Base-by-base conservation (phyloP, 208 protist species). In the Naegleria fowleri region DNA sequence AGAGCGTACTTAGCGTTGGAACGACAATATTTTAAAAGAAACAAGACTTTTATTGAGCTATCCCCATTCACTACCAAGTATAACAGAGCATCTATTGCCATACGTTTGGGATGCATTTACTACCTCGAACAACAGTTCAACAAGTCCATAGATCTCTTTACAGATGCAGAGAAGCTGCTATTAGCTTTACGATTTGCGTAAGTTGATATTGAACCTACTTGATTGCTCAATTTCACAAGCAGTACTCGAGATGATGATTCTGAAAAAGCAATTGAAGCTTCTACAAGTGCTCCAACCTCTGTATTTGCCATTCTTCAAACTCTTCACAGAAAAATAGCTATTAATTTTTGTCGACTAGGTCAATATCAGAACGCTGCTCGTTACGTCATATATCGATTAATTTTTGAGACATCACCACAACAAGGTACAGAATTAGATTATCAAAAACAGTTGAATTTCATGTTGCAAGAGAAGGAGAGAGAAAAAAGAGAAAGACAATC, bases 11-110 rank as follows among this genome's bases (percentile, higher is more conserved):
- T 36, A 36, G 29, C 25, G 9, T 79, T 79, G 7, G 67, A 79
- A 33, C 19, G 25, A 13, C 19, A 79, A 36, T 36, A 36, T 33
- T 33, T 79, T 6, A 25, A 5, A 36, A 11, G 9, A 79, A 79
- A 79, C n/a, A 79, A 79, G 29, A 79, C 67, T 36, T 79, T 79
- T 79, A 79, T 79, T 36, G 67, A 79, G 25, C 67, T 79, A 33
- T 79, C 67, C 0, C 67, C 67, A 36, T 79, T 36, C 25, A 79
- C 67, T 9, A 79, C 6, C 1, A 79, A 79, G 9, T 79, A 36
- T 36, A 79, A 79, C 9, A 29, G n/a, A 79, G 16, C 67, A 33
- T 36, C 6, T 9, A 79, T 79, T 36, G 67, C 67, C 19, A 79
- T 79, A 79, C 16, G 67, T 29, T 36, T 79, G 16, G 67, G 67